Conservation (phyloP, 176 grass and related monocot species). For the Aechmea fasciata region DNA sequence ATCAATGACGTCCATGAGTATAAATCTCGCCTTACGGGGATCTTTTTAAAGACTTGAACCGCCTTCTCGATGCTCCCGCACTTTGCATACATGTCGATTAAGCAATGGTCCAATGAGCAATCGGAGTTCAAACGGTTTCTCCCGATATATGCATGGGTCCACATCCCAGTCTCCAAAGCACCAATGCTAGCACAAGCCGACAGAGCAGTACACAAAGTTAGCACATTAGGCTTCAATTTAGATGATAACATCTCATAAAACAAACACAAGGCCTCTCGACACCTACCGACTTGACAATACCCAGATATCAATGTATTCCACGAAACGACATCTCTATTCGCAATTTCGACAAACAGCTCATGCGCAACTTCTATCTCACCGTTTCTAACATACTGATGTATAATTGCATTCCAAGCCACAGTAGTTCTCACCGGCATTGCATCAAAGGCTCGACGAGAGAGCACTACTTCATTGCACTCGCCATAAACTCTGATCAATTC, state of each 20-base stretch:
- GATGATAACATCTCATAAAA: constrained; percentile 58
- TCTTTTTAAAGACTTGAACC: constrained; percentile 54
- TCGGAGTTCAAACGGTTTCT: constrained; percentile 34
- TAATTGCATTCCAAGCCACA: constrained; percentile 53
- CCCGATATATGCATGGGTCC: constrained; percentile 45
- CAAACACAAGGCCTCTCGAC: constrained; percentile 41
- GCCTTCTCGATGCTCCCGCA: constrained; percentile 61
- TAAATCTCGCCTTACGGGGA: constrained; percentile 42
- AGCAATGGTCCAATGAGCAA: constrained; percentile 28
- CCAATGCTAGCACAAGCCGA: constrained; percentile 38
- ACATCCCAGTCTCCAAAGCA: constrained; percentile 51
- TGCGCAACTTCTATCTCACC: constrained; percentile 18
- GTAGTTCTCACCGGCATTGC: constrained; percentile 34
- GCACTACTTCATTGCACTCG: constrained; percentile 22
- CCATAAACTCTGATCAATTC: constrained; percentile 48
- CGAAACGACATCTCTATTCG: constrained; percentile 15
- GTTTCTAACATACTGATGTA: constrained; percentile 63
- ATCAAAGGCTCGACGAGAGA: constrained; percentile 26
- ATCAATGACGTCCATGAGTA: constrained; percentile 70
- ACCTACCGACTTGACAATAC: constrained; percentile 26
- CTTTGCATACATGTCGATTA: constrained; percentile 82
- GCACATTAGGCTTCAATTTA: constrained; percentile 32
- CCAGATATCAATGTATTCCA: constrained; percentile 49
- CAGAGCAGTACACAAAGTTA: constrained; percentile 49
- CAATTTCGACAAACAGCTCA: background rate